Evolutionary conservation across 2,329 filamentous ascomycete species (phyloP), one percentile per base, ranked within the genome.

Genomic region (Paecilomyces variotii): DNA sequence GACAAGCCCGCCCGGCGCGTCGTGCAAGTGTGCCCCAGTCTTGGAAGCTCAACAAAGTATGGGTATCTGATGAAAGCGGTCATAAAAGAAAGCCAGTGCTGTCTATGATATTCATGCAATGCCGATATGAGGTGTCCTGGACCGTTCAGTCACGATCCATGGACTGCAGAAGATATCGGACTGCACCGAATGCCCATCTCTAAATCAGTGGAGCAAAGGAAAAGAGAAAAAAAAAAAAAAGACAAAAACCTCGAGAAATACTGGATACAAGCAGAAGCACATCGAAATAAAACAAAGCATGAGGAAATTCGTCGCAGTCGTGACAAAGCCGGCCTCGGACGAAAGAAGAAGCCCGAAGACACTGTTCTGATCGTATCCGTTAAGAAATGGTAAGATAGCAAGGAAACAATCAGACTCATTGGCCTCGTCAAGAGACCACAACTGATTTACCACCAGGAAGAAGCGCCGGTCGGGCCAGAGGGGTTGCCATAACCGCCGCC

Each of bases 91-190:
- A 74, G 70, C 72, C 74, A 80, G 79, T 77, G 78, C 78, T 78
- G 74, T 80, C 78, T 80, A 80, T 79, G 73, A 76, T 77, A 72
- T 74, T 73, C 73, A 76, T 75, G 74, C 74, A 76, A 73, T 70
- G 68, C 70, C 67, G 68, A 70, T 66, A 67, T 67, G 51, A 65
- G 64, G 70, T 67, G 68, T 69, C 65, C 64, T 61, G 63, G 63
- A 63, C 62, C 62, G 63, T 60, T 63, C 58, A 57, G 59, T 56
- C 49, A 60, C 67, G 61, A 62, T 64, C 64, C 63, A 62, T 61
- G 62, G 70, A 67, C 68, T 70, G 64, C 58, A 63, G 65, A 62
- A 62, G 66, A 67, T 64, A 72, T 68, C 69, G 66, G 66, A 64
- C 68, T 70, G 70, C 73, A 74, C 73, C 70, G 68, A 71, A 70